Conservation (phyloP, 1,284 basidiomycete species). For the Rhodofomes roseus region DNA sequence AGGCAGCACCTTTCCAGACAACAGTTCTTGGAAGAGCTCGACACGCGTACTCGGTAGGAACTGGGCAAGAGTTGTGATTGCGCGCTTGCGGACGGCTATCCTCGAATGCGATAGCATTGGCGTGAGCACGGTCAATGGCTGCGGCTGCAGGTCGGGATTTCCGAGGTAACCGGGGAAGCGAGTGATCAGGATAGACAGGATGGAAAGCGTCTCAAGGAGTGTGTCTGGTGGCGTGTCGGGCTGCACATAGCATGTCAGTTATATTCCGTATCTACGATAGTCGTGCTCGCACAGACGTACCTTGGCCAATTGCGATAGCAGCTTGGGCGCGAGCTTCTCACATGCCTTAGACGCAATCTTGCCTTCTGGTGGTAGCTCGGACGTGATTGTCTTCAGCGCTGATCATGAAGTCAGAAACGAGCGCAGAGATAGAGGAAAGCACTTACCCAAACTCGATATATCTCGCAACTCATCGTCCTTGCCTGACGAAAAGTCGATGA, state of each 20-base stretch:
- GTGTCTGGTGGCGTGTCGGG: constrained; percentile 76
- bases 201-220: constrained; percentile 85
- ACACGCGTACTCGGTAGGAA: constrained; percentile 69
- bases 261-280: neutral
- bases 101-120: constrained; percentile 75
- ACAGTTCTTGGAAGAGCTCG: constrained; percentile 50
- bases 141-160: constrained; percentile 45
- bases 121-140: constrained; percentile 70
- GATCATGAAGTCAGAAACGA: constrained; percentile 1
- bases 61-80: constrained; percentile 81
- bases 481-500: constrained; percentile 81
- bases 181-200: constrained; percentile 86
- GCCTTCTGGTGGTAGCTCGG: constrained; percentile 81
- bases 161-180: constrained; percentile 80
- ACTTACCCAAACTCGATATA: constrained; percentile 84
- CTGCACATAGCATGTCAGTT: constrained; percentile 30
- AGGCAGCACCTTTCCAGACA: constrained; percentile 59
- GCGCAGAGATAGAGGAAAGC: constrained; percentile 19
- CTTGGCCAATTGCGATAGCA: constrained; percentile 74
- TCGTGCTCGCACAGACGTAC: constrained; percentile 39
- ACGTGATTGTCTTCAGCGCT: constrained; percentile 94
- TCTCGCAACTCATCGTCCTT: constrained; percentile 90
- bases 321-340: constrained; percentile 81
- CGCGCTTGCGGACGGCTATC: constrained; percentile 85
- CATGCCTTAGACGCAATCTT: constrained; percentile 79